Evolutionary conservation across 495 filamentous ascomycete species (phyloP), one percentile per base, ranked within the genome.

Genomic region (Mytilinidion resinicola): DNA sequence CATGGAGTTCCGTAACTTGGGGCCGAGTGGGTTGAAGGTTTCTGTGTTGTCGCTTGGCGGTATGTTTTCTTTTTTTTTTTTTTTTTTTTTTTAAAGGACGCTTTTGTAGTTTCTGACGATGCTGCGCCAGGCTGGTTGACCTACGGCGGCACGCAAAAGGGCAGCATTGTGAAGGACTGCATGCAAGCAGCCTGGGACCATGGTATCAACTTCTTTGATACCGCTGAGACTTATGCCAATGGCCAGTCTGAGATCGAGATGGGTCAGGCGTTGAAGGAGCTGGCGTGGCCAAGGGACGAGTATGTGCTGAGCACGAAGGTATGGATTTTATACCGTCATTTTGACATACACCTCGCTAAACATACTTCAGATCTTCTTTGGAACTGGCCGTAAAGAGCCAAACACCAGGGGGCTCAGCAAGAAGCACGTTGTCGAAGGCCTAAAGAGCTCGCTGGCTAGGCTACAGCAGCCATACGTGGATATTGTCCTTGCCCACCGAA

Each of bases 181-280:
- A 63, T 75, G 54, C 67, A 75, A 55, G 66, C 79, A 8, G 79
- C 79, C 19, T 81, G 79, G 78, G 74, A 78, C 61, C 67, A 81
- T 57, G 79, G 80, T 38, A 77, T 81, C 65, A 76, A 77, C 66
- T 80, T 78, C 64, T 80, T 79, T 64, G 79, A 81, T 58, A 80
- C 77, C 3, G 79, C 79, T 9, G 79, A 82, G 62, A 64, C 64
- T 0, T 82, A 82, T 57, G 76, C 78, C 44, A 70, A 69, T n/a
- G 81, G 81, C 56, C 61, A 80, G 62, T 80, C 74, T 17, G 81
- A 84, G 67, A 67, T 76, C 39, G 78, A 78, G 56, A 83, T 85
- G 79, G 82, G 82, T 9, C 64, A 76, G 57, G 77, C 78, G 9
- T 75, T 85, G 66, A 79, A 79, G 65, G 77, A 81, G 64, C 61